These are phyloP conservation scores for Sanghuangporus weigelae DNA, from an alignment of 1,284 basidiomycete species.

Conservation along the genomic window DNA sequence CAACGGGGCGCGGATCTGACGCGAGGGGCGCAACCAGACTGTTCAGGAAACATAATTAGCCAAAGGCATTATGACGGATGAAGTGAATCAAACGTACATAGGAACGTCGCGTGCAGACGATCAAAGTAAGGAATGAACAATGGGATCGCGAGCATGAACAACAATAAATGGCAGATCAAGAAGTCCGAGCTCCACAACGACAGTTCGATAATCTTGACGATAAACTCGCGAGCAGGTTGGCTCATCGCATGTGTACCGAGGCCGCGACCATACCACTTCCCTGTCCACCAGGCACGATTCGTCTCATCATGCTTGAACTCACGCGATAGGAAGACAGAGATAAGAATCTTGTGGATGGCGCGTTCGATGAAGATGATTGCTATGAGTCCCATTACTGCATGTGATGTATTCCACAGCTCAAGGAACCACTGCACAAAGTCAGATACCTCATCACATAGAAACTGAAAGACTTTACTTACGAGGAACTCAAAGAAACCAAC, in stretches of 20 bases:
- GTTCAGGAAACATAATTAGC: constrained; percentile 20
- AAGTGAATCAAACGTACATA: constrained; percentile 47
- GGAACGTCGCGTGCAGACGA: constrained; percentile 66
- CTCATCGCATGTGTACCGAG: constrained; percentile 85
- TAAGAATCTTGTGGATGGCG: constrained; percentile 87
- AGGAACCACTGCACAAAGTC: constrained; percentile 75
- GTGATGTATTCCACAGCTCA: constrained; percentile 87
- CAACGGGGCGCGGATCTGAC: constrained; percentile 90
- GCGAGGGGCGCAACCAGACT: constrained; percentile 84
- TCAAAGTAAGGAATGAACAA: constrained; percentile 73
- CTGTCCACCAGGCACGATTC: constrained; percentile 97
- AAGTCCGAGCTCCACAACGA: constrained; percentile 79
- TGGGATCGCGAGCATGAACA: constrained; percentile 73
- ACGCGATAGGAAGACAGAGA: constrained; percentile 86
- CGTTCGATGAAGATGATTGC: constrained; percentile 86
- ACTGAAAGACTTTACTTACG: constrained; percentile 38
- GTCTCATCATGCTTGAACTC: constrained; percentile 98
- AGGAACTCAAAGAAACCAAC: constrained; percentile 93
- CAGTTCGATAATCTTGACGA: constrained; percentile 83
- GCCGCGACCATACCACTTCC: constrained; percentile 92
- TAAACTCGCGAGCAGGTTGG: constrained; percentile 83
- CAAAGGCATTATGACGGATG: constrained; percentile 20
- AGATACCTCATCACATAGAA: constrained; percentile 2
- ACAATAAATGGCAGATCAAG: constrained; percentile 57
- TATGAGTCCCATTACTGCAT: constrained; percentile 87